These are phyloP conservation scores for Thuja plicata DNA, from an alignment of 83 land plant species.

Conservation along the genomic window DNA sequence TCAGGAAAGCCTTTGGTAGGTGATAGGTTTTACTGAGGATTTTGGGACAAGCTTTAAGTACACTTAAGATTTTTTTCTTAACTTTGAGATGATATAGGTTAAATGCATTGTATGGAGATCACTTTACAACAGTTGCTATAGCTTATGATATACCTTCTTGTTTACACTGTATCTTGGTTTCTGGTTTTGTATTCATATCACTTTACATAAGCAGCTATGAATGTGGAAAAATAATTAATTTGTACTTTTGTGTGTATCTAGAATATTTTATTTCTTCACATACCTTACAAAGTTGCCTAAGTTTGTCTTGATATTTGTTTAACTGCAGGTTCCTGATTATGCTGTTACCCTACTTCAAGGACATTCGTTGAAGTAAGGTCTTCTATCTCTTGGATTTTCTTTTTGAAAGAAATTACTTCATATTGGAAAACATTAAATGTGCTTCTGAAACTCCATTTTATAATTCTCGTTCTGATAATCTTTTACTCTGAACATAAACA, in stretches of 20 bases:
- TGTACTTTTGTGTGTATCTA: neutral
- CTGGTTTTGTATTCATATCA: neutral
- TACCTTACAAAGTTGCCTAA: neutral
- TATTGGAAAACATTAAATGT: neutral
- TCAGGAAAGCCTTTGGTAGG: slow-evolving; percentile 87
- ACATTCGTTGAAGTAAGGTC: neutral
- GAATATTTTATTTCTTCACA: neutral
- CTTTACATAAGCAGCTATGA: neutral
- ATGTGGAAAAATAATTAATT: neutral
- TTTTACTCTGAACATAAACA: neutral
- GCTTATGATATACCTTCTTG: neutral
- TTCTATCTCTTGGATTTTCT: neutral
- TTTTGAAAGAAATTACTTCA: neutral
- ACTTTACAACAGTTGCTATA: neutral
- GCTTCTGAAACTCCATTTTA: neutral
- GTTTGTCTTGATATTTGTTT: neutral
- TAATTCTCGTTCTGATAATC: neutral
- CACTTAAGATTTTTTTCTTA: neutral
- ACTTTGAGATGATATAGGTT: neutral
- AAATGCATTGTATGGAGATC: neutral
- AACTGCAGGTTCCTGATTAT: neutral
- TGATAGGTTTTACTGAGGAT: neutral
- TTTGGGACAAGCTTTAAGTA: neutral
- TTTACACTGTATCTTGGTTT: neutral
- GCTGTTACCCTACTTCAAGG: neutral